Percentiles rank a stretch among this genome's conserved stretches.
Evolutionary conservation across 257 asterid species (phyloP).

Genomic region (Gentiana dahurica): DNA sequence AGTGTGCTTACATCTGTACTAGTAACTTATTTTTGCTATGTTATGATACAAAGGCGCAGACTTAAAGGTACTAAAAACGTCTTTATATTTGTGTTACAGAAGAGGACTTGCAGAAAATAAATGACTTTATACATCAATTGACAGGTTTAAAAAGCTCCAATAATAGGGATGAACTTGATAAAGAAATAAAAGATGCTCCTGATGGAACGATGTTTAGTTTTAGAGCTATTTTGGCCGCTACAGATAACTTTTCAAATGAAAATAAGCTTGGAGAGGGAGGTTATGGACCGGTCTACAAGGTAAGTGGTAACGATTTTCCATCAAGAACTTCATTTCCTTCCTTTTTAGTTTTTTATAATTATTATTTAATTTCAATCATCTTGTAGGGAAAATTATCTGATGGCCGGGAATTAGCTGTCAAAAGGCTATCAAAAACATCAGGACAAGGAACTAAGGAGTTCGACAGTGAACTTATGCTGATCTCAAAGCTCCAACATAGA

Average conservation of each 20-base stretch:
- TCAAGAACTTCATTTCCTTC: neutral
- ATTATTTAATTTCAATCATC: neutral
- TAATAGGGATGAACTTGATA: constrained; percentile 9
- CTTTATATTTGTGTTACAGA: neutral
- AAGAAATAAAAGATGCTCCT: constrained; percentile 24
- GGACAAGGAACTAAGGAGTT: constrained; percentile 58
- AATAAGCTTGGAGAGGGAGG: constrained; percentile 59
- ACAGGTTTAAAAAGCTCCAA: constrained; percentile 16
- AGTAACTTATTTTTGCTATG: constrained; percentile 4
- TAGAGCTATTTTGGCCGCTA: constrained; percentile 35
- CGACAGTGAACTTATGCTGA: constrained; percentile 45
- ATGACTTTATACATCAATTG: constrained; percentile 12
- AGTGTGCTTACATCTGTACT: neutral
- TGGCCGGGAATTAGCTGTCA: constrained; percentile 50
- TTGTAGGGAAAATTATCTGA: constrained; percentile 39
- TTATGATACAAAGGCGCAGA: constrained; percentile 10
- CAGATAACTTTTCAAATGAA: constrained; percentile 31
- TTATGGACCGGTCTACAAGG: constrained; percentile 59
- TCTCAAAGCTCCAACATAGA: constrained; percentile 54
- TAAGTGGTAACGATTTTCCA: neutral
- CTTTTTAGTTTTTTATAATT: neutral
- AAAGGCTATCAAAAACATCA: constrained; percentile 42
- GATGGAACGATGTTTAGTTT: constrained; percentile 37
- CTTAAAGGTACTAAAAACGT: constrained; percentile 2
- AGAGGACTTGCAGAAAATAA: constrained; percentile 20